phyloP scores from a whole-genome alignment of 1,139 yeast species.

The Geotrichum australiense region DNA sequence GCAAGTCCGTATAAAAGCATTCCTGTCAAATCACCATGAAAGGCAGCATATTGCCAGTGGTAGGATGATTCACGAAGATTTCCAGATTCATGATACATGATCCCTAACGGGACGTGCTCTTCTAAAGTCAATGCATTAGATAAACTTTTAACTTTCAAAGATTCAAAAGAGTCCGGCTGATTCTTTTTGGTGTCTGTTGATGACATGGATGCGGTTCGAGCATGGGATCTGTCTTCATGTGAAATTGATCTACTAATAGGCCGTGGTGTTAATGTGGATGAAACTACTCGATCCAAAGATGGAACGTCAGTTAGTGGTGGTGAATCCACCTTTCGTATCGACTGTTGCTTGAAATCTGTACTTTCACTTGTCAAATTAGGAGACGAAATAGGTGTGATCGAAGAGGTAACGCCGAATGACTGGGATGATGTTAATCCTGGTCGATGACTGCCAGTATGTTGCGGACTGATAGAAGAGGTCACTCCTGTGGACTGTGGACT shows the following conservation, averaged over 20 bases:
- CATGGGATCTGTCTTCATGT: conserved; percentile 6
- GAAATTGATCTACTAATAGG: not conserved
- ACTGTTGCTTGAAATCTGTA: not conserved
- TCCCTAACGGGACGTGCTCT: conserved; percentile 47
- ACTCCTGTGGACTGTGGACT: conserved; percentile 5
- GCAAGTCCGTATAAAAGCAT: conserved; percentile 69
- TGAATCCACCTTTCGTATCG: conserved; percentile 1
- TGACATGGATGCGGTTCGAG: conserved; percentile 8
- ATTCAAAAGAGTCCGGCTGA: conserved; percentile 13
- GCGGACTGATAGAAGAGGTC: conserved; percentile 3
- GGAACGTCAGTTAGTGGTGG: not conserved
- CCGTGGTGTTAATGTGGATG: not conserved
- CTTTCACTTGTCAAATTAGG: not conserved
- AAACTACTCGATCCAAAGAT: not conserved
- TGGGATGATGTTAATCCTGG: conserved; percentile 4
- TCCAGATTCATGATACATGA: conserved; percentile 49
- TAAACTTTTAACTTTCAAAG: conserved; percentile 10
- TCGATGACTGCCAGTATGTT: too few species aligned
- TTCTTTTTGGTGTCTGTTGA: conserved; percentile 5
- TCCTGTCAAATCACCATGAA: conserved; percentile 56
- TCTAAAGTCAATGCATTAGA: conserved; percentile 28
- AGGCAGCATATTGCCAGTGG: conserved; percentile 58
- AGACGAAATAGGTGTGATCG: not conserved
- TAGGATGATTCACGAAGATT: conserved; percentile 63
- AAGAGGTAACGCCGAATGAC: conserved; percentile 2